These are phyloP conservation scores for Trichosporon sp. DNA, from an alignment of 1,284 basidiomycete species.

Conservation along the genomic window DNA sequence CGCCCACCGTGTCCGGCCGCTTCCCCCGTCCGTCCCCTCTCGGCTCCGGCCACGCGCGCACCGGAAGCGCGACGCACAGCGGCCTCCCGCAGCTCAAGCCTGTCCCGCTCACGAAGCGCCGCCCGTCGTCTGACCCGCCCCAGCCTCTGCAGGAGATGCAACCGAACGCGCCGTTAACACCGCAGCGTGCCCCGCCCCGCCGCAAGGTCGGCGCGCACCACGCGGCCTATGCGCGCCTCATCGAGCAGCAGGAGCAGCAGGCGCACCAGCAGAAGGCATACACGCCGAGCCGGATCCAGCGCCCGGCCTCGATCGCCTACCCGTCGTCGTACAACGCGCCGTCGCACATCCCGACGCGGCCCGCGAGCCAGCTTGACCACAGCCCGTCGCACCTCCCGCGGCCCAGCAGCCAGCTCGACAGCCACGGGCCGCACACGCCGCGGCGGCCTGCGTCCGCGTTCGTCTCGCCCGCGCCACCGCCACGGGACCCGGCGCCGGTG, in stretches of 20 bases:
- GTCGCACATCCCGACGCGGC: background rate
- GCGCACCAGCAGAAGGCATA: background rate
- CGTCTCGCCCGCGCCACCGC: background rate
- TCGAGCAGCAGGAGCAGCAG: background rate
- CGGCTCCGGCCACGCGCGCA: background rate
- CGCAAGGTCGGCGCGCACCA: background rate
- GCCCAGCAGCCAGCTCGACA: background rate
- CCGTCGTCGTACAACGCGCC: background rate
- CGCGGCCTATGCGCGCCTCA: background rate
- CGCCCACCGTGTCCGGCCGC: background rate
- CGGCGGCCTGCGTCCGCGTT: background rate
- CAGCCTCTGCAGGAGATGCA: constrained; percentile 6
- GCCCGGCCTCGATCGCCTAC: background rate
- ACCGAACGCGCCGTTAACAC: background rate
- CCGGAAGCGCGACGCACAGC: background rate
- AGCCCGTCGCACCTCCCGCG: background rate
- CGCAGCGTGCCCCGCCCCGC: background rate
- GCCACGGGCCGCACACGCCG: background rate
- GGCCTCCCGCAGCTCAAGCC: background rate
- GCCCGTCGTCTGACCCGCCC: background rate
- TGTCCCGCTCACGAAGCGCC: background rate
- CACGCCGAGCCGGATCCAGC: background rate
- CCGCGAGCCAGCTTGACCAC: background rate
- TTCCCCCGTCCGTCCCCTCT: background rate
- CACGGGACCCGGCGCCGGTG: background rate